Conservation (phyloP, 2,329 filamentous ascomycete genomes). For the Pseudogymnoascus sp. region DNA sequence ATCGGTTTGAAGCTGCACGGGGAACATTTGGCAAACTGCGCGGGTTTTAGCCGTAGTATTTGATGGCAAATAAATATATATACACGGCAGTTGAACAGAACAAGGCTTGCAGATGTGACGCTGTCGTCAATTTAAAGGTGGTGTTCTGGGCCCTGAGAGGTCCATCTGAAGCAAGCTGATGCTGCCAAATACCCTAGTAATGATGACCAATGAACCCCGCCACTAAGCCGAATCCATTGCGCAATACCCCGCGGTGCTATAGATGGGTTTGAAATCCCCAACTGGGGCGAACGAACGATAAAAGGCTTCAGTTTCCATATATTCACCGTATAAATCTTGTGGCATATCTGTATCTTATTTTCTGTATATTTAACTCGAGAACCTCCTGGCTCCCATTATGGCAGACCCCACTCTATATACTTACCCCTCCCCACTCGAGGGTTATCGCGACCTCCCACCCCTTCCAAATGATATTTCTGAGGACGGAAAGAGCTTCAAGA, state of each 20-base stretch:
- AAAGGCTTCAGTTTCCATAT: neutral
- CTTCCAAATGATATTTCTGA: slow-evolving; percentile 42
- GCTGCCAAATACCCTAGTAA: neutral
- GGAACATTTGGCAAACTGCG: neutral
- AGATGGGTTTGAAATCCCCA: neutral
- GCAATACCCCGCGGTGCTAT: neutral
- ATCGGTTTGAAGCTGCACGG: neutral
- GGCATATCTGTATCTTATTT: neutral
- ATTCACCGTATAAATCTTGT: neutral
- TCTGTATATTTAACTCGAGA: neutral
- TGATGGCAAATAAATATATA: neutral
- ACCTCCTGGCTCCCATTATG: slow-evolving; percentile 24
- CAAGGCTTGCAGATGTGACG: neutral
- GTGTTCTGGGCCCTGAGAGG: neutral
- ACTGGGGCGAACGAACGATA: neutral
- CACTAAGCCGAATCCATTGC: neutral
- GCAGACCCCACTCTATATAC: slow-evolving; percentile 37
- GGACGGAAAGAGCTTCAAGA: slow-evolving; percentile 73
- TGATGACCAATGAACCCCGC: slow-evolving; percentile 6
- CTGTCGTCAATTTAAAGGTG: slow-evolving; percentile 1
- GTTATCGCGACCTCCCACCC: slow-evolving; percentile 50
- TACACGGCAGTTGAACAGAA: neutral
- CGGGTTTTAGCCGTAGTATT: neutral
- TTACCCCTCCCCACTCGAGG: slow-evolving; percentile 51
- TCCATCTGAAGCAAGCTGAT: neutral